Evolutionary conservation across 805 yeast species (phyloP).

Genomic region (Suhomyces kilbournensis): DNA sequence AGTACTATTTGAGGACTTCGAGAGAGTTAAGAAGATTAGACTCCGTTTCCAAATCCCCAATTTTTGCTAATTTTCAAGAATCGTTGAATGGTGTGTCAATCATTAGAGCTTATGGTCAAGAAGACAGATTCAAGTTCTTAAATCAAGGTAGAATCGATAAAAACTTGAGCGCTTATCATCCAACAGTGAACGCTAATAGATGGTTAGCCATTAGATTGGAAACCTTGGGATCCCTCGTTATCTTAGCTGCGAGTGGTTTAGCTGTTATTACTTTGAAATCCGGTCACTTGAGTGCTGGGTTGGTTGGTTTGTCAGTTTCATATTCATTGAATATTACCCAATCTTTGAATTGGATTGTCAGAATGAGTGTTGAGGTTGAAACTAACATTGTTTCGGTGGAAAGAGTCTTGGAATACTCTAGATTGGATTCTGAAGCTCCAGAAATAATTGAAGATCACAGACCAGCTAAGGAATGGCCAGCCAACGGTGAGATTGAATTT

Average conservation of each 20-base stretch:
- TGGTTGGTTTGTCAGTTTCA: conserved; percentile 89
- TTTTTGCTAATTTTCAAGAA: conserved; percentile 82
- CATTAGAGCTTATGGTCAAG: conserved; percentile 71
- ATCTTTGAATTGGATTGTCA: conserved; percentile 92
- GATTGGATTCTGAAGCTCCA: conserved; percentile 83
- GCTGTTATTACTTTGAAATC: conserved; percentile 65
- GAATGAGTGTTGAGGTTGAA: conserved; percentile 98
- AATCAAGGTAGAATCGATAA: conserved; percentile 73
- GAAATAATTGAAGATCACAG: conserved; percentile 58
- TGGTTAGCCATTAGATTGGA: conserved; percentile 97
- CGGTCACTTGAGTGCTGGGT: conserved; percentile 80
- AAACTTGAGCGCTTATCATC: conserved; percentile 90
- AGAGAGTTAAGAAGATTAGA: conserved; percentile 82
- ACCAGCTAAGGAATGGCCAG: conserved; percentile 50
- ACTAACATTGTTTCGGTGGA: conserved; percentile 96
- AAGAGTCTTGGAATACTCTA: conserved; percentile 84
- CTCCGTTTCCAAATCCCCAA: conserved; percentile 76
- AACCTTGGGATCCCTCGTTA: conserved; percentile 83
- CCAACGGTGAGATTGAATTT: conserved; percentile 35
- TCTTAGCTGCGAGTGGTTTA: conserved; percentile 80
- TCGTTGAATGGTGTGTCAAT: conserved; percentile 72
- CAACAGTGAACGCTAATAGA: conserved; percentile 88
- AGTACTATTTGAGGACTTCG: conserved; percentile 70
- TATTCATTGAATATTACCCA: conserved; percentile 93
- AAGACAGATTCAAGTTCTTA: conserved; percentile 57